Evolutionary conservation across 345 rosid genomes (phyloP), one percentile per base, ranked within the genome.

Genomic region (Turritis glabra): DNA sequence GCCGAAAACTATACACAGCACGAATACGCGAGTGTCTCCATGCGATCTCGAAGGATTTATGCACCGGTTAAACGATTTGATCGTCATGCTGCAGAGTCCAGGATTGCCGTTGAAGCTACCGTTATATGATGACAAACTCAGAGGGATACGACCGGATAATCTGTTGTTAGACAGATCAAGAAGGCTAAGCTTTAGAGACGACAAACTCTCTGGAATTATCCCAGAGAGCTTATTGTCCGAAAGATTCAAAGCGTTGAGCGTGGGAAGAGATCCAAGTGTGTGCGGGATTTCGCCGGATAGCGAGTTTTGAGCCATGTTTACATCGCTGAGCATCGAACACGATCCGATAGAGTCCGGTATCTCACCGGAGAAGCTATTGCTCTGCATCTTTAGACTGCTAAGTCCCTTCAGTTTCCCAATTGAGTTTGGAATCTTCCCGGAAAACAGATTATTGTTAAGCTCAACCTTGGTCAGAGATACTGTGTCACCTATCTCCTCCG

Each of bases 21-120:
- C 76, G 13, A 91, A 76, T 3, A 83, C 71, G 4, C 77, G 83
- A 46, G 76, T 73, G 47, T 81, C 82, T 70, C 80, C 80, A 1
- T 89, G 71, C 64, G 83, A 72, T 73, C 86, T 73, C 0, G 93
- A 69, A 75, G 78, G 53, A 0, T 67, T 54, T 23, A 83, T 72
- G 56, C 97, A 94, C 32, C 80, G 82, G 69, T 72, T 80, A 55
- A 91, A 87, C 5, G 84, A 83, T 65, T 57, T 79, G 77, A 88
- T 69, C 9, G 82, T 85, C 70, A 52, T 53, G 79, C 95, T 88
- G 73, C 98, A 94, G 21, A 94, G 90, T 30, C 86, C 82, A 0
- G 86, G 84, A 60, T 94, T 94, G 17, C 92, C 90, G 0, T 78
- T 73, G 57, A 94, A 91, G 84, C 98, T 87, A 22, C 89, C 93